Conservation (phyloP, 352 stramenopile species). For the Globisporangium megalacanthum region DNA sequence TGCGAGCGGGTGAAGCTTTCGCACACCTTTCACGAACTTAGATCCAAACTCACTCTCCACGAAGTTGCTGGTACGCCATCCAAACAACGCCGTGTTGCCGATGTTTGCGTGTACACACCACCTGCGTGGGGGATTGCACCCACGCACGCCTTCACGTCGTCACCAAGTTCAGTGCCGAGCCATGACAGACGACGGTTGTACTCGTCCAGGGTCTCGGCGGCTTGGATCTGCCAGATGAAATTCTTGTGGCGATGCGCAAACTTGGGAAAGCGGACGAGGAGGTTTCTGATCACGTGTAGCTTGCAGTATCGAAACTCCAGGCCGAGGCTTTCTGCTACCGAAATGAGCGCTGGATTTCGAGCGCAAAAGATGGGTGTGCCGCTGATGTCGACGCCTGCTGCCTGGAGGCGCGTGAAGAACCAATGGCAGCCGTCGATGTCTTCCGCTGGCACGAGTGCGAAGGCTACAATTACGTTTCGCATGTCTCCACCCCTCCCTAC, state of each 20-base stretch:
- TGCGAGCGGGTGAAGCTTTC: background rate
- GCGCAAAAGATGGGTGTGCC: no score
- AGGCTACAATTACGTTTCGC: background rate
- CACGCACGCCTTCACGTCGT: background rate
- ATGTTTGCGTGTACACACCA: background rate
- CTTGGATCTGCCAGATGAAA: background rate
- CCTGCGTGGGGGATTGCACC: no score
- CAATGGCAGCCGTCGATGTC: slow-evolving; percentile 3
- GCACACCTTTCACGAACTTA: slow-evolving; percentile 4
- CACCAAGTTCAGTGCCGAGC: background rate
- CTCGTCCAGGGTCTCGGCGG: background rate
- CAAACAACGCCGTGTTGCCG: background rate
- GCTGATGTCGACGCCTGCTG: background rate
- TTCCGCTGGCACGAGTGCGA: slow-evolving; percentile 3
- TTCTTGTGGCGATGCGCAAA: background rate
- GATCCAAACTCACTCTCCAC: slow-evolving; percentile 6
- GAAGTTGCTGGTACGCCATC: slow-evolving; percentile 9
- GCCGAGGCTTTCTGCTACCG: background rate
- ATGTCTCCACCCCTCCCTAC: slow-evolving; percentile 4
- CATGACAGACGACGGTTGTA: background rate
- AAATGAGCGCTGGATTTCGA: no score
- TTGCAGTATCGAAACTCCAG: slow-evolving; percentile 2
- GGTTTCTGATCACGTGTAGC: background rate
- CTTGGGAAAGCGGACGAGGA: background rate
- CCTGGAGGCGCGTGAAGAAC: slow-evolving; percentile 1